Conservation (phyloP, 257 asterid genomes). For the Parsonsia alboflavescens region DNA sequence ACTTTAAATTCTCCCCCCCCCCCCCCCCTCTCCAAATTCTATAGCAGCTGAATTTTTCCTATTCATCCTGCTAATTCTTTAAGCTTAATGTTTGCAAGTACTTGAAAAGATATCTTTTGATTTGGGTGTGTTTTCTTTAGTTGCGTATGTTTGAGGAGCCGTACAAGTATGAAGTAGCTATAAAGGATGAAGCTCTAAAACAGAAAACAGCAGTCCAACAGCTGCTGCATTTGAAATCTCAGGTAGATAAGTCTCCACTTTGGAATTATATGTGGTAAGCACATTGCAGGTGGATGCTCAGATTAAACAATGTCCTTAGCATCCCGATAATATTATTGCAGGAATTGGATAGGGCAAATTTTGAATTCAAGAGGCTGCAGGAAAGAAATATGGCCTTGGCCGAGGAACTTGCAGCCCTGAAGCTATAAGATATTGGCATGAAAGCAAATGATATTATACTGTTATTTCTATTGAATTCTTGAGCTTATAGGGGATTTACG, state of each 20-base stretch:
- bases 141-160: slow-evolving; percentile 47
- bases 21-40: no score
- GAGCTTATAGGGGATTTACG: slow-evolving; percentile 12
- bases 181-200: slow-evolving; percentile 53
- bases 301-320: slow-evolving; percentile 4
- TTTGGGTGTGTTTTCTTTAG: slow-evolving; percentile 25
- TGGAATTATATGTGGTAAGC: slow-evolving; percentile 5
- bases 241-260: slow-evolving; percentile 38
- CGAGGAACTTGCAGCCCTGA: slow-evolving; percentile 87
- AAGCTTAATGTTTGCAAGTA: neutral
- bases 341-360: slow-evolving; percentile 61
- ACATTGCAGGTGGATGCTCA: neutral
- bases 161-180: slow-evolving; percentile 47
- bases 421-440: slow-evolving; percentile 50
- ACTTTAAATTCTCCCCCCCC: no score
- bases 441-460: neutral
- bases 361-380: slow-evolving; percentile 53
- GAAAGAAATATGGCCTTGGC: slow-evolving; percentile 80
- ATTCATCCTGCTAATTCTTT: neutral
- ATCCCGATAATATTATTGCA: slow-evolving; percentile 21
- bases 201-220: slow-evolving; percentile 43
- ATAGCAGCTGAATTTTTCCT: neutral
- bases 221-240: slow-evolving; percentile 58
- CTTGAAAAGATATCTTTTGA: neutral
- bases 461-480: slow-evolving; percentile 1